Evolutionary conservation across 805 yeast genomes (phyloP), one percentile per base, ranked within the genome.

Genomic region (Jamesozyma lodderae): DNA sequence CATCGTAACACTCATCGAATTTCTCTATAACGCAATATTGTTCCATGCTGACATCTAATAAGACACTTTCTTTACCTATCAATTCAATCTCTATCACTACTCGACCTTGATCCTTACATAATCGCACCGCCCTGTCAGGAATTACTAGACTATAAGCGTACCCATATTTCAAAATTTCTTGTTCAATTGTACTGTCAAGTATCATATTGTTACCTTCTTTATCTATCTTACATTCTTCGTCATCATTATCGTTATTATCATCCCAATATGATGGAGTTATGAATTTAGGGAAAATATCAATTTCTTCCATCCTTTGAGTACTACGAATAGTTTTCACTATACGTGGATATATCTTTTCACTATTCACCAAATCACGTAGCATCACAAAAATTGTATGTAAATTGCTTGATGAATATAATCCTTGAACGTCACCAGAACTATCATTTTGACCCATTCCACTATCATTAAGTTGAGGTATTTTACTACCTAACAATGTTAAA

Each of bases 241-340:
- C 18, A 7, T 20, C 23, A 14, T 26, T 19, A 8, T 6, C 16
- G 14, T 20, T 20, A 3, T 37, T 29, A 7, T 33, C 26, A 0
- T 88, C 85, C 98, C 98, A 90, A 55, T 78, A 90, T 15, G 82
- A 57, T 43, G 81, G 75, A 1, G 96, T 86, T 9, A 90, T 61
- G 15, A 86, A 67, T 3, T 80, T 68, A 0, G 84, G 73, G 37
- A 73, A 75, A 23, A 79, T 63, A 1, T 43, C 42, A 4, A 48
- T 41, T 17, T 11, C 59, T 45, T 33, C 51, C 31, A 16, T 36
- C 13, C 37, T 55, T 43, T 28, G 40, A 37, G 65, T 5, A 10
- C 10, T 22, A 6, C 24, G 10, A 22, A 7, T 22, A 10, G 10
- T 24, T 29, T 29, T 29, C 22, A 29, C 69, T 14, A 74, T 60